These are phyloP conservation scores for Exophiala xenobiotica DNA, from an alignment of 2,329 filamentous ascomycete species.

Conservation along the genomic window DNA sequence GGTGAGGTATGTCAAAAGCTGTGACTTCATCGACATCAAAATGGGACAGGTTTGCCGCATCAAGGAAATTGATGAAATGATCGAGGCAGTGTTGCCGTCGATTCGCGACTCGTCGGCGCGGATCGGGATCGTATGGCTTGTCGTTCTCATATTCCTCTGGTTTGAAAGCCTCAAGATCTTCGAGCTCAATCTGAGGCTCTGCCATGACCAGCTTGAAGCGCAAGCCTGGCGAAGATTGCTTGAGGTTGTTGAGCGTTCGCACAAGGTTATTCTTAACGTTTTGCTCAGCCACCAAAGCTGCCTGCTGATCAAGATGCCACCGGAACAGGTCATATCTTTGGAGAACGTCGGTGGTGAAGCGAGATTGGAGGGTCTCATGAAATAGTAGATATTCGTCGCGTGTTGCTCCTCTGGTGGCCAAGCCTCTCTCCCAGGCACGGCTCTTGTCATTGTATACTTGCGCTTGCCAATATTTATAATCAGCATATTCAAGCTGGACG, in stretches of 20 bases:
- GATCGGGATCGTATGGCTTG: constrained; percentile 18
- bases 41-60: constrained; percentile 10
- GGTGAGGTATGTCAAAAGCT: constrained; percentile 18
- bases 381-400: constrained; percentile 18
- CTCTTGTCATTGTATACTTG: constrained; percentile 21
- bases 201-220: constrained; percentile 24
- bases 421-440: constrained; percentile 14
- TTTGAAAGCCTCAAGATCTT: constrained; percentile 23
- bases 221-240: constrained; percentile 7
- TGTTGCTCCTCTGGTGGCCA: constrained; percentile 7
- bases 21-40: constrained; percentile 10
- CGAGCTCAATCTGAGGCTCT: constrained; percentile 24
- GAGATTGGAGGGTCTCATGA: constrained; percentile 20
- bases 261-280: constrained; percentile 6
- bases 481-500: constrained; percentile 25
- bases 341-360: constrained; percentile 19
- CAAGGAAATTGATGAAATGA: constrained; percentile 23
- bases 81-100: constrained; percentile 19
- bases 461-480: constrained; percentile 26
- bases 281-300: constrained; percentile 14
- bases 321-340: constrained; percentile 23
- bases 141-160: constrained; percentile 14
- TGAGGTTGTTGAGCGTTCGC: constrained; percentile 10
- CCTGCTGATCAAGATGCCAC: constrained; percentile 27
- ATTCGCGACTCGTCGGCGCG: constrained; percentile 17